Base-by-base conservation (phyloP, 768 basidiomycete species). In the Lactarius hatsudake region DNA sequence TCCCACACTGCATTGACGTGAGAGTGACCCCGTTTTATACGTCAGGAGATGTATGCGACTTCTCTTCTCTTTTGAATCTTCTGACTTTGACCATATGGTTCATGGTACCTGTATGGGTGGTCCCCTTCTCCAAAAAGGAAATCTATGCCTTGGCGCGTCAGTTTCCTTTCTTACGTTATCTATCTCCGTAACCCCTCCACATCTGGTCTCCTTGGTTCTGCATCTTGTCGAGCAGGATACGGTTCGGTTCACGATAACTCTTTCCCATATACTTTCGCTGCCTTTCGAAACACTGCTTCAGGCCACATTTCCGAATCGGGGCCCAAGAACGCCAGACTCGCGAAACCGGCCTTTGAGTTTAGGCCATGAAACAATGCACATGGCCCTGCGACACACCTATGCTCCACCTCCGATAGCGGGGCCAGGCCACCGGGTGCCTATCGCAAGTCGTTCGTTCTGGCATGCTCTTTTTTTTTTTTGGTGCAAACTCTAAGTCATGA, bases 41-140 rank as follows among this genome's bases (percentile, higher is more conserved):
- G 38, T 15, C 20, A 12, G 30, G 3, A 5, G 20, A 20, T 20
- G 3, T 12, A 56, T 30, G 55, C 18, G 28, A n/a, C 30, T 56
- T 56, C 30, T 28, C 54, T 32, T 56, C 48, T 26, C 2, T 28
- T 61, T 18, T 36, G 42, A n/a, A 18, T 15, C 40, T 56, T 55
- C 59, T 61, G 53, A 40, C 65, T 38, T 28, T 34, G 65, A 42
- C 43, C 56, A 58, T 62, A 58, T 67, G 61, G 56, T 42, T 7
- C 58, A 6, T 13, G 6, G 58, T 59, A 13, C 58, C 58, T 59
- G 58, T 30, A 18, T 34, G 56, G 15, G 56, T 36, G 9, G 8
- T 3, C 18, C 10, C 56, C 13, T 18, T 4, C 56, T 34, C n/a
- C 4, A 45, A 62, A 58, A 57, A 23, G 56, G 54, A 66, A 66